Percentiles rank a stretch among this genome's conserved stretches.
These are phyloP conservation scores for Ustilago sp. DNA, from an alignment of 1,284 basidiomycete species.

Conservation along the genomic window DNA sequence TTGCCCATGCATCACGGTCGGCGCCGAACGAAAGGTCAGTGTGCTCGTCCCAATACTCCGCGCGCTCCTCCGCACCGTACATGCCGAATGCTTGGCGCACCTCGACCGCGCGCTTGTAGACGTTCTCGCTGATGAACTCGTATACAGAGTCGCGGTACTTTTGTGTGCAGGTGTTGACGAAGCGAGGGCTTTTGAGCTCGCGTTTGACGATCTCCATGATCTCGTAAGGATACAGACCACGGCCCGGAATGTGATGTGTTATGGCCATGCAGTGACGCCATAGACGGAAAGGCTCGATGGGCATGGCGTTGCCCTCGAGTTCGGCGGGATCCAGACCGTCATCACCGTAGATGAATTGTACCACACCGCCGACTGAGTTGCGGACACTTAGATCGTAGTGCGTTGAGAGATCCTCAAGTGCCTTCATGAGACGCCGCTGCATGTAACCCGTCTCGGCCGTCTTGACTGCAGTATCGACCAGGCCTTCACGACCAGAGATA, in stretches of 20 bases:
- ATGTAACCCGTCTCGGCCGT: slow-evolving; percentile 99
- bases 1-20: slow-evolving; percentile 73
- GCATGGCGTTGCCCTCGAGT: slow-evolving; percentile 88
- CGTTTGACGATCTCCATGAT: slow-evolving; percentile 80
- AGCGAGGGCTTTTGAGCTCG: slow-evolving; percentile 73
- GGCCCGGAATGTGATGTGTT: slow-evolving; percentile 70
- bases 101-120: slow-evolving; percentile 79
- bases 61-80: slow-evolving; percentile 82
- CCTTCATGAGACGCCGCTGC: slow-evolving; percentile 99
- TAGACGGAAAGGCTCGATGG: slow-evolving; percentile 78
- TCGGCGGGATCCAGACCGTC: slow-evolving; percentile 97
- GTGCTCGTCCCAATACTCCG: slow-evolving; percentile 81
- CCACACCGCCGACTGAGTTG: slow-evolving; percentile 94
- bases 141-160: slow-evolving; percentile 83
- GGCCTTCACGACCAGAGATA: slow-evolving; percentile 96
- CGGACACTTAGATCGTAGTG: slow-evolving; percentile 98
- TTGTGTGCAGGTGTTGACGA: slow-evolving; percentile 76
- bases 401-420: slow-evolving; percentile 94
- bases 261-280: slow-evolving; percentile 88
- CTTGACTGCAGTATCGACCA: slow-evolving; percentile 99
- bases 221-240: slow-evolving; percentile 85
- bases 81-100: slow-evolving; percentile 83
- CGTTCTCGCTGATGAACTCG: slow-evolving; percentile 78
- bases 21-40: slow-evolving; percentile 83
- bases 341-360: slow-evolving; percentile 97